A percentile compares a stretch with the other conserved stretches of the same genome.
These are phyloP conservation scores for Corchorus capsularis DNA, from an alignment of 345 rosid species.

Conservation along the genomic window DNA sequence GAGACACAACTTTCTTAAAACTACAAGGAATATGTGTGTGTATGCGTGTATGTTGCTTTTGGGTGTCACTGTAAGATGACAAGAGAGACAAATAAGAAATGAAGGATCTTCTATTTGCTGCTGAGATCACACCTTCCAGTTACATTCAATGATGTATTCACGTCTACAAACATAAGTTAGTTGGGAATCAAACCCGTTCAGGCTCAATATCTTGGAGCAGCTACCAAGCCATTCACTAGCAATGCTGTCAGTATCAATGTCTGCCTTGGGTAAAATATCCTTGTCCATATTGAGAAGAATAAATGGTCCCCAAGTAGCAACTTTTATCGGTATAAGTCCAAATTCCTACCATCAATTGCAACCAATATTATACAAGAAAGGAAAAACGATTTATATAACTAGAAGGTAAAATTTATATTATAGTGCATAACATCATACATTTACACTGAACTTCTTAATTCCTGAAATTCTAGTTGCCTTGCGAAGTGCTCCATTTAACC, in stretches of 20 bases:
- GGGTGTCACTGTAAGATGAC: not conserved
- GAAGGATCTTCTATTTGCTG: not conserved
- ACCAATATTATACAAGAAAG: slow-evolving; percentile 17
- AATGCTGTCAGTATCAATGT: slow-evolving; percentile 32
- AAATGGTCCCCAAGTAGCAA: slow-evolving; percentile 90
- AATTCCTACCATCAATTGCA: slow-evolving; percentile 56
- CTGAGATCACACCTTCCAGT: slow-evolving; percentile 75
- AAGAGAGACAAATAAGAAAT: not conserved
- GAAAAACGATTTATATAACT: not conserved
- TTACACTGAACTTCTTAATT: slow-evolving; percentile 53
- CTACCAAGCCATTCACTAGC: slow-evolving; percentile 84
- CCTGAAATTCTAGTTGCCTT: slow-evolving; percentile 75
- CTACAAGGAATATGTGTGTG: not conserved
- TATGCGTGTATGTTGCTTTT: not conserved
- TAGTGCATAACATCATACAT: slow-evolving; percentile 44
- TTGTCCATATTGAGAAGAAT: slow-evolving; percentile 66
- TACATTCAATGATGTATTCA: slow-evolving; percentile 73
- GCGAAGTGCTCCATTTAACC: slow-evolving; percentile 72
- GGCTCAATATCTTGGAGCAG: slow-evolving; percentile 55
- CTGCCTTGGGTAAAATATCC: slow-evolving; percentile 25
- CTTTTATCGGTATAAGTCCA: slow-evolving; percentile 71
- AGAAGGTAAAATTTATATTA: slow-evolving; percentile 19
- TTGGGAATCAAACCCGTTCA: slow-evolving; percentile 60
- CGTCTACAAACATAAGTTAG: slow-evolving; percentile 72
- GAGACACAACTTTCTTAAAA: not conserved